Base-by-base conservation (phyloP, 2,329 filamentous ascomycete genomes). In the Colletotrichum spaethianum region DNA sequence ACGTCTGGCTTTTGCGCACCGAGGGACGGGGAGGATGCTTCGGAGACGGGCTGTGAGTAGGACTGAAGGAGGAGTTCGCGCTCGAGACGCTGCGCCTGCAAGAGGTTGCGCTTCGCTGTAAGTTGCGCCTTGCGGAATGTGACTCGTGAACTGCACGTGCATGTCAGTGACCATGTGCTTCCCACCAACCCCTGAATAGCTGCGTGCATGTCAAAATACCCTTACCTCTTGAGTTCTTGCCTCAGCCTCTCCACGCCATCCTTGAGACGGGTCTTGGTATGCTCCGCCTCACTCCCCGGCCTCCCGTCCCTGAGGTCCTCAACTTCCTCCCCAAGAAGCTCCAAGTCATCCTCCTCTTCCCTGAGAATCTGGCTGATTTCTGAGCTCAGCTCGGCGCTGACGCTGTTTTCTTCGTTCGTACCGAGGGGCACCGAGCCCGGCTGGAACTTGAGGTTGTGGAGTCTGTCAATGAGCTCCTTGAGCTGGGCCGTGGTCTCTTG, bases 121-220 rank as follows among this genome's bases (percentile, higher is more conserved):
- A 98, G 85, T 78, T 97, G 94, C 16, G 96, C 95, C 80, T 91
- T 93, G 75, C 95, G 92, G 81, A 97, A 98, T 40, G 91, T 89
- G 42, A 87, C 85, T 72, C 94, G 86, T 74, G 83, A 88, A 71
- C 86, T 90, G 52, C 18, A 31, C 23, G 18, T 31, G 9, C 16
- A 42, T 52, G 52, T 70, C 33, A 70, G 62, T 38, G 33, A 36
- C n/a, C 36, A 74, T 61, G 74, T 70, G 77, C 78, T 66, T 26
- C 44, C n/a, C 18, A 33, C 71, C 68, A 67, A 42, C 14, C n/a
- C 61, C 42, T 59, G 50, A 52, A 28, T 42, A 46, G 20, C 33
- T 16, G 11, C 9, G 50, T 3, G 16, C 67, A 31, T 62, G 12
- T 57, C 28, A 20, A 20, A 4, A 55, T 48, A 12, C 55, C 69